These are phyloP conservation scores for Neofusicoccum parvum DNA, from an alignment of 2,329 filamentous ascomycete genomes.

Conservation along the genomic window DNA sequence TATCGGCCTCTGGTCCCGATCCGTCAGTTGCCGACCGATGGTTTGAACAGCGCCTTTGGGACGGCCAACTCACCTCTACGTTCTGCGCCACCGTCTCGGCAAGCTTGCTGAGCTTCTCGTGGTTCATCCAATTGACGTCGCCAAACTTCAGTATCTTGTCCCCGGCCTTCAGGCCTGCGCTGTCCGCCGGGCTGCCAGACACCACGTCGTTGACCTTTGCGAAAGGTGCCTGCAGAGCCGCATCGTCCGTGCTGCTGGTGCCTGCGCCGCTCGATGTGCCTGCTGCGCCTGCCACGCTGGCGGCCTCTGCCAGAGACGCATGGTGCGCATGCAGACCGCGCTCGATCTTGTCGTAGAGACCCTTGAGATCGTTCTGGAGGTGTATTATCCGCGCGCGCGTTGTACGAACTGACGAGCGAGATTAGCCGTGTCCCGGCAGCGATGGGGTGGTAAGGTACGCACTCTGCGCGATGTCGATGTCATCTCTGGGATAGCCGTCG, in stretches of 20 bases:
- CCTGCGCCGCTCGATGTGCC: slow-evolving; percentile 26
- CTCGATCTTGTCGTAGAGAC: slow-evolving; percentile 81
- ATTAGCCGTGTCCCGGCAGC: not conserved
- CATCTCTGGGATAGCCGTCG: slow-evolving; percentile 89
- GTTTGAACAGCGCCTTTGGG: not conserved
- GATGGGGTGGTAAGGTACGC: slow-evolving; percentile 35
- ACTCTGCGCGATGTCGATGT: slow-evolving; percentile 96
- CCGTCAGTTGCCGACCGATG: slow-evolving; percentile 7
- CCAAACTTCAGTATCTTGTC: slow-evolving; percentile 87
- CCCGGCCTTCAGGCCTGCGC: slow-evolving; percentile 76
- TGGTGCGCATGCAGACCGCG: slow-evolving; percentile 88
- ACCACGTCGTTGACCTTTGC: slow-evolving; percentile 88
- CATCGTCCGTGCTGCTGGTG: slow-evolving; percentile 29
- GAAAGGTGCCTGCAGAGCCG: slow-evolving; percentile 66
- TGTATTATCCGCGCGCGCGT: slow-evolving; percentile 87
- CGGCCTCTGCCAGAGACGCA: slow-evolving; percentile 58
- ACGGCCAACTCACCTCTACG: slow-evolving; percentile 71
- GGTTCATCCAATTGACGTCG: slow-evolving; percentile 77
- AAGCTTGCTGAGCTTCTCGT: slow-evolving; percentile 82
- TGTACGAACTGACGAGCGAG: slow-evolving; percentile 70
- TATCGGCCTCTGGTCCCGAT: slow-evolving; percentile 9
- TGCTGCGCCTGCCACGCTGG: slow-evolving; percentile 23
- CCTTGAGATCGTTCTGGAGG: slow-evolving; percentile 91
- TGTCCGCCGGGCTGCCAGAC: slow-evolving; percentile 75
- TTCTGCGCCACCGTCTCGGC: slow-evolving; percentile 88